Base-by-base conservation (phyloP, 129 eudicot species). In the Artemisia argyi region DNA sequence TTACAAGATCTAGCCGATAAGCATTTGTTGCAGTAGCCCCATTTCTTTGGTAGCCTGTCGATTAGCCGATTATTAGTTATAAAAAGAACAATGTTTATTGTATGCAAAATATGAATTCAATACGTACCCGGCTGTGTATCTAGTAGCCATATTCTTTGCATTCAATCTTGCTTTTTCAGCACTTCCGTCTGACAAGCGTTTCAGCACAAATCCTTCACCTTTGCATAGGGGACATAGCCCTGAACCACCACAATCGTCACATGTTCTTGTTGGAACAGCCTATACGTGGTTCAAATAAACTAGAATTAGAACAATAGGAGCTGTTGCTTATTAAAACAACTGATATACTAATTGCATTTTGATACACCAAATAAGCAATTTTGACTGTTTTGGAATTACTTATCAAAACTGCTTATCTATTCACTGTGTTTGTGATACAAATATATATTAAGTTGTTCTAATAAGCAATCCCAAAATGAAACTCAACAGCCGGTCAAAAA, bases 11-110 rank as follows among this genome's bases (percentile, higher is more conserved):
- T 80, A 53, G 91, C 84, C 57, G 98, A 85, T n/a, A 92, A 80
- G 68, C 98, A 94, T 66, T 87, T 94, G 62, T 91, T 76, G 69
- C 98, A 94, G 81, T 94, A 90, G 81, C 97, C 81, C 98, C 98
- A 94, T 83, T 94, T 94, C 84, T 88, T 90, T 18, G 98, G 98
- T 79, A 94, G 89, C 83, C 98, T 94, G 85, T 80, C 48, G 49
- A 71, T 69, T 53, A n/a, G 28, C 42, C 26, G 13, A 55, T 22
- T 19, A 30, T 77, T 44, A 50, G 35, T 20, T 32, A 13, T 9
- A 60, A 30, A 50, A 5, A 12, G 26, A 68, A 3, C 42, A 35
- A 13, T 69, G 63, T 20, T 61, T 68, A 39, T 61, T 18, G 74
- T 32, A 39, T 11, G 19, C 3, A 14, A 53, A 55, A 74, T 18